A percentile compares a stretch with the other conserved stretches of the same genome.
phyloP scores from a whole-genome alignment of 345 rosid species.

The Eucalyptus pumila region DNA sequence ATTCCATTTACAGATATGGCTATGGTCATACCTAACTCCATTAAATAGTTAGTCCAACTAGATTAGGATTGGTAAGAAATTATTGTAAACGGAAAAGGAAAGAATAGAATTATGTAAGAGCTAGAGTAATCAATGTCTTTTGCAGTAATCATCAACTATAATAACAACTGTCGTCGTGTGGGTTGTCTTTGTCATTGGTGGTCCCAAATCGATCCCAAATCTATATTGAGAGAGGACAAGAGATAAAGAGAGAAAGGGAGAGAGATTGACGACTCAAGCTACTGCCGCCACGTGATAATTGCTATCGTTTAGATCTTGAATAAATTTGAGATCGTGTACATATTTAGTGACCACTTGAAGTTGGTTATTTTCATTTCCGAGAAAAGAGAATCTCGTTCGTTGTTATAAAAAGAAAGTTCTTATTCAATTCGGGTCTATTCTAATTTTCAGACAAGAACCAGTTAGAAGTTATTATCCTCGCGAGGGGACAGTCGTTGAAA shows the following conservation, averaged over 20 bases:
- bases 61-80: neutral
- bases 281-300: fast-evolving
- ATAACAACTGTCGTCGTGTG: fast-evolving
- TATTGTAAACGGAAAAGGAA: neutral
- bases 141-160: neutral
- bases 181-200: neutral
- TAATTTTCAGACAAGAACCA: neutral
- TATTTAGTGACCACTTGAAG: neutral
- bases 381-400: neutral
- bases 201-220: neutral
- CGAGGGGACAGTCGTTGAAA: neutral
- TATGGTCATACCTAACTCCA: neutral
- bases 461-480: neutral
- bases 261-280: no score
- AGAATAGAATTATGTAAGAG: neutral
- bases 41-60: neutral
- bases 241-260: neutral
- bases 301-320: fast-evolving
- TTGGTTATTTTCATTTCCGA: neutral
- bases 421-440: neutral
- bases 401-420: neutral
- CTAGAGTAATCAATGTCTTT: neutral
- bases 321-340: neutral
- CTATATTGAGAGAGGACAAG: neutral
- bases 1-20: neutral